A percentile compares a stretch with the other conserved stretches of the same genome.
These are phyloP conservation scores for Acanthochlamys bracteata DNA, from an alignment of 106 monocot genomes.

Conservation along the genomic window DNA sequence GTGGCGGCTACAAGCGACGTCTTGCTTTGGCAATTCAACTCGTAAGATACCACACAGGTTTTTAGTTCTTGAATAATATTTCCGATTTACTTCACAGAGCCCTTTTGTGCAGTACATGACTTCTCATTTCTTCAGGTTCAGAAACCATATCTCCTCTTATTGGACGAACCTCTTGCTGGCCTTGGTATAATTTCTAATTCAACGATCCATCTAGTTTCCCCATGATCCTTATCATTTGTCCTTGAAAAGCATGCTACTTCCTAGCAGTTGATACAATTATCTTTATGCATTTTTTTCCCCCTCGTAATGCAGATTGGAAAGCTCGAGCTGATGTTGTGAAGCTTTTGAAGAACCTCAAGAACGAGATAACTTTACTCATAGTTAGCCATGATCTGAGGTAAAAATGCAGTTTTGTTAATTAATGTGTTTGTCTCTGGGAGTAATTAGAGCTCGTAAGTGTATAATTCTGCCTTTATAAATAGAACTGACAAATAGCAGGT, in stretches of 20 bases:
- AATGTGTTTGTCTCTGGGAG: no score
- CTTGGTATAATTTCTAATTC: slow-evolving; percentile 92
- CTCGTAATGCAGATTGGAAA: slow-evolving; percentile 68
- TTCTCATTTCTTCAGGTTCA: slow-evolving; percentile 54
- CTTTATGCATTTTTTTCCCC: slow-evolving; percentile 7
- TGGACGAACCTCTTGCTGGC: slow-evolving; percentile 96
- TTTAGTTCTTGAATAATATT: background rate
- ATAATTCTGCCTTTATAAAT: no score
- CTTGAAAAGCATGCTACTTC: no score
- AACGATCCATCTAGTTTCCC: no score
- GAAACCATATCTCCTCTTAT: slow-evolving; percentile 68
- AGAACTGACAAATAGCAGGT: no score
- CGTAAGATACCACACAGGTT: slow-evolving; percentile 17
- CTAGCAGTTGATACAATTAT: no score
- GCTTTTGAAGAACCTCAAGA: slow-evolving; percentile 69
- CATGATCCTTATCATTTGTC: no score
- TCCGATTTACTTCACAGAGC: no score
- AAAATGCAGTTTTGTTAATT: background rate
- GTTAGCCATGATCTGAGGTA: slow-evolving; percentile 94
- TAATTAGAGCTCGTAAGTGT: no score
- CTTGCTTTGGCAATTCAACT: slow-evolving; percentile 80
- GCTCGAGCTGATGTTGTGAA: slow-evolving; percentile 91
- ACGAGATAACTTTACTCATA: slow-evolving; percentile 74
- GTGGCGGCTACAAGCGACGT: slow-evolving; percentile 72
- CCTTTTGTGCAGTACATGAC: background rate